Base-by-base conservation (phyloP, 192 early-diverging fungal genomes). In the Linnemannia hyalina region DNA sequence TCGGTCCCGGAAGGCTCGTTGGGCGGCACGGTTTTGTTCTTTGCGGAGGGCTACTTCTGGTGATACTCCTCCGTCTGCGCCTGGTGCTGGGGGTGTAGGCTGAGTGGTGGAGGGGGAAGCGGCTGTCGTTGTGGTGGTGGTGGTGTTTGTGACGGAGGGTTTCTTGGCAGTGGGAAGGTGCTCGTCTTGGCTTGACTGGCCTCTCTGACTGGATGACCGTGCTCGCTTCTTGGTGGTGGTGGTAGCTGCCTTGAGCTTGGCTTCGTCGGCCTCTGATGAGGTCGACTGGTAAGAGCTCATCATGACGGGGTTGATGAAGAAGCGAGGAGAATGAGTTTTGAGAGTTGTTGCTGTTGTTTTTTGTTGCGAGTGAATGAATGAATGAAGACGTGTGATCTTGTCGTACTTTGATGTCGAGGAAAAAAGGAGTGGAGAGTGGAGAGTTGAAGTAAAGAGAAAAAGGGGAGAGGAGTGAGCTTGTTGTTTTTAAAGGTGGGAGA, bases 1-100 rank as follows among this genome's bases (percentile, higher is more conserved):
- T 65, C 97, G 92, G 87, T 97, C 96, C 47, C 97, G 93, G 81
- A 97, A 97, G 0, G 96, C 97, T 15, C 96, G 91, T 81, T 97
- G 97, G 0, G 97, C 97, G 1, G 96, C 95, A 13, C 97, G 90
- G 84, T 97, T 97, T 84, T 97, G 97, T 2, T 94, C 96, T 22
- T 93, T 93, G 15, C 92, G 82, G 32, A 91, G 70, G 18, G 0
- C 32, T 29, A 65, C 29, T 65, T 8, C 60, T 29, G 60, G n/a
- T 32, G 29, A 29, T 65, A 29, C 29, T 9, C 22, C 55, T 65
- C 11, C 60, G 15, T 15, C 60, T 8, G n/a, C 11, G 11, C 26
- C 29, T 65, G 60, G 2, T 29, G 29, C 11, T 65, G 26, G 7
- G 3, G 29, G 2, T 9, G 29, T 3, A 4, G 60, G 26, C 29